A percentile compares a stretch with the other conserved stretches of the same genome.
phyloP scores from a whole-genome alignment of 176 grass and related monocot species.

The Carex myosuroides region DNA sequence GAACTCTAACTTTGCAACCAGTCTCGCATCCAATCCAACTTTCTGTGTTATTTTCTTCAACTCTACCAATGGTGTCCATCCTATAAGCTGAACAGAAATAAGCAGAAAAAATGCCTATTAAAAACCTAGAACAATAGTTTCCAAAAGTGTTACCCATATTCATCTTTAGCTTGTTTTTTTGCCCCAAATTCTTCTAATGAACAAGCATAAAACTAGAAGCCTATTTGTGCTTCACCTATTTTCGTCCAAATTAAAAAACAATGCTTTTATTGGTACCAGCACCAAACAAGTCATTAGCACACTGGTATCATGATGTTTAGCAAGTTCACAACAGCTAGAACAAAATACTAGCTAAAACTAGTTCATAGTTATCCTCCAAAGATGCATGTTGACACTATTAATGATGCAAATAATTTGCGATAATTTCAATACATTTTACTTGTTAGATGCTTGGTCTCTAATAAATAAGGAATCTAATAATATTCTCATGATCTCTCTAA shows the following conservation, averaged over 20 bases:
- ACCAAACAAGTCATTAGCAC: background rate
- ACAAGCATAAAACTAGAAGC: background rate
- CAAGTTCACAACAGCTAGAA: background rate
- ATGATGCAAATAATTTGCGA: background rate
- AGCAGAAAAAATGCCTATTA: background rate
- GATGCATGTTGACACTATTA: background rate
- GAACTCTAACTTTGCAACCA: conserved; percentile 69
- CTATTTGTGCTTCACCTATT: background rate
- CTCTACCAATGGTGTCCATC: conserved; percentile 83
- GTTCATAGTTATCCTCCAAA: background rate
- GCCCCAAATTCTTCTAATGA: background rate
- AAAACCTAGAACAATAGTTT: conserved; percentile 1
- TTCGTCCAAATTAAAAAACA: no score
- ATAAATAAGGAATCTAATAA: background rate
- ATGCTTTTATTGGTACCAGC: background rate
- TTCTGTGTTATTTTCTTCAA: conserved; percentile 57
- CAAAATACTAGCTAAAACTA: background rate
- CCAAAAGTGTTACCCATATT: background rate
- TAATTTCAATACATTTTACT: background rate
- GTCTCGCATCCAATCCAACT: conserved; percentile 44
- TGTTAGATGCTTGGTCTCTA: background rate
- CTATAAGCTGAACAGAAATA: conserved; percentile 51
- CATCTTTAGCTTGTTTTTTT: background rate
- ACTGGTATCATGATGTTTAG: background rate
- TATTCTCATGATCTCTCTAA: background rate